These are phyloP conservation scores for Panaeolus papilionaceus DNA, from an alignment of 768 basidiomycete genomes.

Conservation along the genomic window DNA sequence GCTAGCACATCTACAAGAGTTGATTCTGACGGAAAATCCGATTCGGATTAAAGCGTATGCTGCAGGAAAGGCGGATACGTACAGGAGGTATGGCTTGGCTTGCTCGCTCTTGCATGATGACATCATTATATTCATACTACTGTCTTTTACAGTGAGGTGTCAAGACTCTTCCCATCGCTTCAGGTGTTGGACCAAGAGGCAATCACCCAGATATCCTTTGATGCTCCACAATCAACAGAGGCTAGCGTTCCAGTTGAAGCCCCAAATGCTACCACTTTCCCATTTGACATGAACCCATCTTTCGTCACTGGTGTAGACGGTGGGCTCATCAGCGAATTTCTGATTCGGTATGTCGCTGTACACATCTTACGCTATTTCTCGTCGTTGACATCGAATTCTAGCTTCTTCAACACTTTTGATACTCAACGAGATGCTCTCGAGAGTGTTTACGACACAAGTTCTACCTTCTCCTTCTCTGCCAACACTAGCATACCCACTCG, in stretches of 20 bases:
- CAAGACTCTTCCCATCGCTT: constrained; percentile 80
- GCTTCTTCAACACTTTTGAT: constrained; percentile 89
- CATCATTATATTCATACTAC: constrained; percentile 8
- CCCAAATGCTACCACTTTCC: constrained; percentile 76
- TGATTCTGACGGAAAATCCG: constrained; percentile 80
- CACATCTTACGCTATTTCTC: constrained; percentile 15
- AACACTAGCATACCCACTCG: constrained; percentile 85
- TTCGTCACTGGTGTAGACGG: constrained; percentile 80
- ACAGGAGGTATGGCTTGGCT: constrained; percentile 61
- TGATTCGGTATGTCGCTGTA: constrained; percentile 63
- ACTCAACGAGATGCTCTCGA: constrained; percentile 68
- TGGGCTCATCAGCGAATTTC: constrained; percentile 74
- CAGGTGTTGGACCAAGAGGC: constrained; percentile 86
- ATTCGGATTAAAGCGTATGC: constrained; percentile 66
- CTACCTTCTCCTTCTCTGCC: constrained; percentile 91
- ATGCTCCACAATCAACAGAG: constrained; percentile 63
- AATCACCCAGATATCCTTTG: constrained; percentile 82
- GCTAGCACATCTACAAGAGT: constrained; percentile 68
- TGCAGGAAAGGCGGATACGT: constrained; percentile 63
- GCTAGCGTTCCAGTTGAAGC: constrained; percentile 46
- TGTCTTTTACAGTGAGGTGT: constrained; percentile 65
- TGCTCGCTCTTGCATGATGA: background rate
- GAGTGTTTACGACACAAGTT: constrained; percentile 79
- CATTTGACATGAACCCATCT: constrained; percentile 73
- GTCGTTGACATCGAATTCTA: constrained; percentile 35